These are phyloP conservation scores for Fragilaria radians DNA, from an alignment of 108 stramenopile genomes.

Conservation along the genomic window DNA sequence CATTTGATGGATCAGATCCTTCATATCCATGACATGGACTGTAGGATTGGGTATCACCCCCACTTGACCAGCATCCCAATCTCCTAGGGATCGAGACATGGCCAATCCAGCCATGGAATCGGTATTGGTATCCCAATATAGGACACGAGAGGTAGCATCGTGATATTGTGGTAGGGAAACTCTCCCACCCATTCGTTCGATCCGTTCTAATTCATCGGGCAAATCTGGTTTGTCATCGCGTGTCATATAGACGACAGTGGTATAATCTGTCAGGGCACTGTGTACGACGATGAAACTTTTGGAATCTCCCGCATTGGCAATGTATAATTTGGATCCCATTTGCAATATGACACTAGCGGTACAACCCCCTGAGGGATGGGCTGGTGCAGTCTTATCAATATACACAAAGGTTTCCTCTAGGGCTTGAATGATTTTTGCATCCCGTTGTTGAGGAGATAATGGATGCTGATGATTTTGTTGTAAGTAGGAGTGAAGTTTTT, in stretches of 20 bases:
- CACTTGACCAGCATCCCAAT: constrained; percentile 63
- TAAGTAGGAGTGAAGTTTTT: constrained; percentile 24
- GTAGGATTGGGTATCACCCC: constrained; percentile 78
- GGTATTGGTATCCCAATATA: constrained; percentile 63
- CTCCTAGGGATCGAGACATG: constrained; percentile 72
- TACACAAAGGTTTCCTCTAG: constrained; percentile 45
- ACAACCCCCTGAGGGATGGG: constrained; percentile 61
- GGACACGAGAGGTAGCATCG: constrained; percentile 52
- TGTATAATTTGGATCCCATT: constrained; percentile 47
- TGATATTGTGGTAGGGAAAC: constrained; percentile 40
- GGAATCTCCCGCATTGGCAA: constrained; percentile 81
- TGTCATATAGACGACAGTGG: constrained; percentile 58
- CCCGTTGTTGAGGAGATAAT: constrained; percentile 6
- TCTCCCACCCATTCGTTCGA: constrained; percentile 61
- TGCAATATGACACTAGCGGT: constrained; percentile 63
- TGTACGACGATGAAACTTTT: constrained; percentile 67
- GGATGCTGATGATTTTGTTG: too few species aligned
- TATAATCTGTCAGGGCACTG: constrained; percentile 11
- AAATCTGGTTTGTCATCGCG: constrained; percentile 48
- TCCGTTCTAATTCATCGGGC: constrained; percentile 49
- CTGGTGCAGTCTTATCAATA: constrained; percentile 61
- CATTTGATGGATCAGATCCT: background rate
- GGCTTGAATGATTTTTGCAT: constrained; percentile 18
- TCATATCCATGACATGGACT: constrained; percentile 62
- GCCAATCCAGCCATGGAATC: constrained; percentile 67